These are phyloP conservation scores for Aurantiochytrium sp. DNA, from an alignment of 108 stramenopile genomes.

Conservation along the genomic window DNA sequence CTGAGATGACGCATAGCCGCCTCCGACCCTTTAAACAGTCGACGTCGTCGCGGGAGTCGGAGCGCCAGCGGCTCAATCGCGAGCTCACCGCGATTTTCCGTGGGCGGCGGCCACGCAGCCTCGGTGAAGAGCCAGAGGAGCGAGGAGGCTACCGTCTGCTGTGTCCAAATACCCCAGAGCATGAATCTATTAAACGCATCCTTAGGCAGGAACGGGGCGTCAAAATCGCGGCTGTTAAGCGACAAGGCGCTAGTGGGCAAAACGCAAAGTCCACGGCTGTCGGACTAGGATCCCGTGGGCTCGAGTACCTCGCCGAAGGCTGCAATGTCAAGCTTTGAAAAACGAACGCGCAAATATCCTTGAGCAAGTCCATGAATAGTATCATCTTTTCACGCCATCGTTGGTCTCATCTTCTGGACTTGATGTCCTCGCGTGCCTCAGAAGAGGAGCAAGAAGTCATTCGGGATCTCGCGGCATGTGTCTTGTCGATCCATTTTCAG, in stretches of 20 bases:
- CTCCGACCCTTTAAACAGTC: background rate
- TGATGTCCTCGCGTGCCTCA: too few relatives aligned
- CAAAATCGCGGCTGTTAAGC: background rate
- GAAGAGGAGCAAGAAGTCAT: too few relatives aligned
- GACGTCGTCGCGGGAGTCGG: background rate
- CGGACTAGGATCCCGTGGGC: background rate
- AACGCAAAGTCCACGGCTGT: background rate
- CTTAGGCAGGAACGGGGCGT: background rate
- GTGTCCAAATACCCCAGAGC: background rate
- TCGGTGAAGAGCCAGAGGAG: background rate
- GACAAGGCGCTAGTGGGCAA: background rate
- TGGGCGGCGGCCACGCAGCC: background rate
- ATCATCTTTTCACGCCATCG: too few relatives aligned
- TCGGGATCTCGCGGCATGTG: too few relatives aligned
- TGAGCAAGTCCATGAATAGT: too few relatives aligned
- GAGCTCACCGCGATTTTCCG: constrained; percentile 1
- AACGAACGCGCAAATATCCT: too few relatives aligned
- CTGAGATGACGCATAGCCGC: background rate
- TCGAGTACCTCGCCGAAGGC: background rate
- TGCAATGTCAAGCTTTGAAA: background rate
- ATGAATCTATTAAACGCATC: background rate
- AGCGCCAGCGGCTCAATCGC: background rate
- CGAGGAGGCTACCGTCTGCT: background rate
- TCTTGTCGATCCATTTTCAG: too few relatives aligned
- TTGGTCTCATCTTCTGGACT: too few relatives aligned